phyloP scores from a whole-genome alignment of 2,329 filamentous ascomycete species.

The Cladosporium oxysporum region DNA sequence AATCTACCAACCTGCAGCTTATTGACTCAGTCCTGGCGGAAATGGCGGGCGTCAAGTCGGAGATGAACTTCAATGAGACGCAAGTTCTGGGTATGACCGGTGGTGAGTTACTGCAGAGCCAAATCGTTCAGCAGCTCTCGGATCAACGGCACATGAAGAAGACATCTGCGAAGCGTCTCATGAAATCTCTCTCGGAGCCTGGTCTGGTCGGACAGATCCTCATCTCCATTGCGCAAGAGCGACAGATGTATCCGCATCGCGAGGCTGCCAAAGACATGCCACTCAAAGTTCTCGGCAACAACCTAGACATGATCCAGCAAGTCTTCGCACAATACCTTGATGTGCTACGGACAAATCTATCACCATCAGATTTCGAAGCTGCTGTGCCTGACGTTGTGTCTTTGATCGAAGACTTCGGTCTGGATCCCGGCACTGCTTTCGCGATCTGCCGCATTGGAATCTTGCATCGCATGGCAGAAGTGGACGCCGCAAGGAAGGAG shows the following conservation, averaged over 20 bases:
- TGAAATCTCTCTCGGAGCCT: conserved; percentile 75
- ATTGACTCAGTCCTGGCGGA: conserved; percentile 85
- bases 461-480: conserved; percentile 60
- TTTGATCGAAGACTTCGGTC: conserved; percentile 74
- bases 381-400: conserved; percentile 73
- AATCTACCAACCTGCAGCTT: conserved; percentile 88
- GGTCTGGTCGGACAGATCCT: conserved; percentile 79
- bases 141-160: conserved; percentile 75
- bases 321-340: conserved; percentile 88
- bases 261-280: conserved; percentile 72
- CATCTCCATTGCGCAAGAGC: conserved; percentile 87
- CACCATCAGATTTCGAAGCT: conserved; percentile 72
- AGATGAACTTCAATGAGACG: conserved; percentile 82
- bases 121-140: conserved; percentile 76
- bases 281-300: conserved; percentile 83
- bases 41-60: conserved; percentile 91
- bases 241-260: conserved; percentile 80
- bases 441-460: conserved; percentile 77
- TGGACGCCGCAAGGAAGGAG: conserved; percentile 40
- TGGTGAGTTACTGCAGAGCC: conserved; percentile 74
- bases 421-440: conserved; percentile 81
- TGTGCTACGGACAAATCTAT: conserved; percentile 77
- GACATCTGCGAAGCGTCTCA: conserved; percentile 72
- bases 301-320: conserved; percentile 86
- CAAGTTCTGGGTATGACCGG: conserved; percentile 88